Evolutionary conservation across 768 basidiomycete species (phyloP), one percentile per base, ranked within the genome.

Genomic region (Leucogyrophana mollusca): DNA sequence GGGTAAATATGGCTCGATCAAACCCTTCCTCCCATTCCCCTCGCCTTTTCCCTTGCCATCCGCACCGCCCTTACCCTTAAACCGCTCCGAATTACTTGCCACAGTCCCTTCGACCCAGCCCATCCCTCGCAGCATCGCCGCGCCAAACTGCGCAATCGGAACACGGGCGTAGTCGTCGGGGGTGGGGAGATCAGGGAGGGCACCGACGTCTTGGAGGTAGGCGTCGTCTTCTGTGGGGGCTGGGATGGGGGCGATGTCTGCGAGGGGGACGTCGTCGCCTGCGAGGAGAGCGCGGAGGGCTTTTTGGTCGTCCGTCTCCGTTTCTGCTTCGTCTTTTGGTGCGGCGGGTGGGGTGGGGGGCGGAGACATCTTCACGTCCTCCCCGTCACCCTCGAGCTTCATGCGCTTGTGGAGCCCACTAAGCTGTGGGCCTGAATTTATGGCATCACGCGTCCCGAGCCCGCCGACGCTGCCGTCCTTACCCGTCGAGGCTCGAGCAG

Each of bases 101-200:
- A 85, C 82, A 3, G 78, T 78, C 1, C 89, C 87, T 27, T 88
- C 83, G 50, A 89, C 89, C 93, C 93, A 97, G 2, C 94, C 94
- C 96, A 98, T 98, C 0, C 95, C 95, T 36, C 94, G 79, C 4
- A 96, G 73, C 56, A 98, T 78, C 6, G 96, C 96, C 4, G 88
- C 84, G 5, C 96, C 95, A 54, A 98, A 99, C 46, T 90, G 87
- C 4, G 87, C 85, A 13, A 99, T 85, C 0, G 96, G 96, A 0
- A 97, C 82, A 16, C 92, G 86, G 27, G 81, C 80, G 60, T 98
- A 99, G 64, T 94, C 95, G 0, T 89, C 84, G 14, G 89, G 67
- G 0, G 88, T 82, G 1, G 94, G 83, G 43, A 66, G 64, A 6
- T 88, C 87, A 0, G 91, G 91, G 4, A 95, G 78, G 11, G 84